Base-by-base conservation (phyloP, 306 rosid species). In the Trichosanthes truncata region DNA sequence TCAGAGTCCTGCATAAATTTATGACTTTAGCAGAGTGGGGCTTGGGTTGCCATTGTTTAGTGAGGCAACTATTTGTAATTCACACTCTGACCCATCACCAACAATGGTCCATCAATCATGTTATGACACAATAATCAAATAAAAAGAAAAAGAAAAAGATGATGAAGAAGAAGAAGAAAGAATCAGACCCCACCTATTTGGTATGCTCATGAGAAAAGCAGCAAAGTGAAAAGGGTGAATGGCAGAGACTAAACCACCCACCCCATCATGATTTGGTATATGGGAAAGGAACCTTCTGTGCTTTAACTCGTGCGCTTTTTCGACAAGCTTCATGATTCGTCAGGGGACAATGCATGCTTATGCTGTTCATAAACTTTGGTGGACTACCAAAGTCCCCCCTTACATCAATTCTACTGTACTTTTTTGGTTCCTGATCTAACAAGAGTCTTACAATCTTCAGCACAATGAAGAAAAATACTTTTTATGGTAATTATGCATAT, bases 51-150 rank as follows among this genome's bases (percentile, higher is more conserved):
- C 57, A 49, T 74, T 74, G 17, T 49, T 49, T 29, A 45, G 78
- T 26, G 78, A 48, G 78, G 61, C 78, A 74, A 31, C 78, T 48
- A 29, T 49, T 48, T 73, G 40, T 25, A 73, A 73, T 21, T 46
- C 40, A 7, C 6, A 74, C 85, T 81, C 76, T 82, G 92, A 90
- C 92, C 86, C 86, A 84, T 86, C 83, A 90, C 91, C 92, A 84
- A 87, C 91, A 89, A 82, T 86, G 86, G 88, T 88, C 83, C 86
- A 41, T 85, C 84, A 86, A 90, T 89, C 86, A 89, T 89, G 89
- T 69, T 77, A 74, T 71, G 83, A 76, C 31, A 53, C 68, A 56
- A 38, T n/a, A 46, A 72, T 72, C 57, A 73, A 71, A 80, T 71
- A 7, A 11, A 23, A 36, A 9, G 1, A 20, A 52, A 18, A 60